Conservation (phyloP, 768 basidiomycete genomes). For the Coprinopsis strossmayeri region DNA sequence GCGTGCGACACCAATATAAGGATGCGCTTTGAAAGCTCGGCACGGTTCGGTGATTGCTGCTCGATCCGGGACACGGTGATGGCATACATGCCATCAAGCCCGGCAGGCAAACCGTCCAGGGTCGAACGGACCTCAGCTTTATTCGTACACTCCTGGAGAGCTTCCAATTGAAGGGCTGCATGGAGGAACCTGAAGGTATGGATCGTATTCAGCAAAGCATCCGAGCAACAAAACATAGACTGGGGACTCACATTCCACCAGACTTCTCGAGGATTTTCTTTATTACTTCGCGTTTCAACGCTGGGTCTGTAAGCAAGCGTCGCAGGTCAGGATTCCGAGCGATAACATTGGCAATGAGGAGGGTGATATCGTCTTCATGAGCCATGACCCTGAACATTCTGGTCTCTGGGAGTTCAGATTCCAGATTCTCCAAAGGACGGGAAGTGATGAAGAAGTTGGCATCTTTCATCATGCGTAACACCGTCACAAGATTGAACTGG, state of each 20-base stretch:
- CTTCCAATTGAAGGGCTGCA: constrained; percentile 5
- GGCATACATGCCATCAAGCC: background rate
- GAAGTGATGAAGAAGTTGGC: constrained; percentile 1
- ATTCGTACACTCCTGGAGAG: background rate
- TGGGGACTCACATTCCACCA: constrained; percentile 5
- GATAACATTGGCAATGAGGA: background rate
- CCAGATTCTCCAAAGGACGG: background rate
- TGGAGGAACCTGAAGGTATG: constrained; percentile 1
- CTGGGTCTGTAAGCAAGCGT: background rate
- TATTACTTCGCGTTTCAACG: background rate
- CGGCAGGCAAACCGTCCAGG: background rate
- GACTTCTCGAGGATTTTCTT: constrained; percentile 4
- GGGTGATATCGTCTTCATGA: background rate
- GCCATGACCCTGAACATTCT: background rate
- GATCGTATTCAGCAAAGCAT: background rate
- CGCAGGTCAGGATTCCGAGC: background rate
- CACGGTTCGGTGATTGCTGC: background rate
- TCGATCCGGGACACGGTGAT: constrained; percentile 1
- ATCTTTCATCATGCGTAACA: background rate
- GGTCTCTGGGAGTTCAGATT: background rate
- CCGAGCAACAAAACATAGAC: background rate
- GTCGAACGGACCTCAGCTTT: background rate
- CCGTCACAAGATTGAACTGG: background rate
- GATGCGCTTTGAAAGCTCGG: background rate
- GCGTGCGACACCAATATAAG: constrained; percentile 6